Evolutionary conservation across 345 rosid species (phyloP), one percentile per base, ranked within the genome.

Genomic region (Dipteronia sinensis): DNA sequence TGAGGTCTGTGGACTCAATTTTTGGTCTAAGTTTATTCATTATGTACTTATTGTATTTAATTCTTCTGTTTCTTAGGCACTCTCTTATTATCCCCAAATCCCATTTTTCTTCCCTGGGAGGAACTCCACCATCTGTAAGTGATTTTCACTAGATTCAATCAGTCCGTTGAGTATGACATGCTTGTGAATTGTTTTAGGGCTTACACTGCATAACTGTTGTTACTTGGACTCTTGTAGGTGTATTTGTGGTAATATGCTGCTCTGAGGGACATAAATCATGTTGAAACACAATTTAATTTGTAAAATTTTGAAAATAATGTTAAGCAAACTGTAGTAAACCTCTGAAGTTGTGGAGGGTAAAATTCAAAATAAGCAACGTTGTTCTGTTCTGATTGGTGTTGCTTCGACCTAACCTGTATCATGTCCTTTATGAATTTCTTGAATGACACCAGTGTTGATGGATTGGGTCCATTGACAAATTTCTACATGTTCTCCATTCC

Each of bases 101-200:
- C 59, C 99, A 93, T 85, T 93, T 84, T 83, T 82, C 94, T 64
- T 90, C 92, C 44, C 80, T 95, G 85, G 94, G 91, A 81, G 85
- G 82, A 51, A 95, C 99, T 76, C 99, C 97, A 71, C 91, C 98
- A 67, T 84, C 91, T 77, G 99, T 95, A 94, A 95, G 99, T 89
- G 55, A 46, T 13, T 49, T 73, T 75, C 25, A 17, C 46, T 67
- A 58, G 61, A 59, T 58, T 10, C 71, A 38, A 46, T 59, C 27
- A 49, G 27, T 53, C 56, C 47, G 5, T 71, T 5, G 15, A 12
- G 6, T 47, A 6, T 71, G 5, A 23, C 6, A 2, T 31, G 29
- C 20, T 29, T 66, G 9, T 73, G 25, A 23, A 29, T 31, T 66
- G 23, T 67, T 66, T 27, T 31, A 8, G 34, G 17, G 56, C 70